A percentile compares a stretch with the other conserved stretches of the same genome.
Conservation (phyloP, 1,139 yeast genomes). For the Lodderomyces metapsilosis region DNA sequence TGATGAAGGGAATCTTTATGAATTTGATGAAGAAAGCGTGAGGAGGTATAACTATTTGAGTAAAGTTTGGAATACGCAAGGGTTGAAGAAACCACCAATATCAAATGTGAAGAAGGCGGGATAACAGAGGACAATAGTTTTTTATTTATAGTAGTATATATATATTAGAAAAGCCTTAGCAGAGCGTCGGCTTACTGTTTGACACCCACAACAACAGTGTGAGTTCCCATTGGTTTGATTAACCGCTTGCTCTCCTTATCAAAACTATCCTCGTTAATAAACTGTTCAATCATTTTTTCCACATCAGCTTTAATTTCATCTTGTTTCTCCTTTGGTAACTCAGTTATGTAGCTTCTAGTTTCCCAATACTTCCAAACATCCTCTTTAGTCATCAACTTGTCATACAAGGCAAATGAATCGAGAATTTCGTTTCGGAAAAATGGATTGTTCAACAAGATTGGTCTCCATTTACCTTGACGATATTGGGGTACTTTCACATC, state of each 20-base stretch:
- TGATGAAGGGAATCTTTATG: conserved; percentile 27
- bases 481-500: conserved; percentile 58
- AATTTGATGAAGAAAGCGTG: conserved; percentile 19
- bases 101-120: neutral
- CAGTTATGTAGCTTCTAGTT: conserved; percentile 58
- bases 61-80: conserved; percentile 40
- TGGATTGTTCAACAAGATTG: conserved; percentile 28
- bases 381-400: conserved; percentile 27
- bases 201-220: conserved; percentile 21
- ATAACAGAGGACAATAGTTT: neutral
- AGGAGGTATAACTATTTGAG: conserved; percentile 30
- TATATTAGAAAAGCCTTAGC: neutral
- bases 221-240: conserved; percentile 28
- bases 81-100: conserved; percentile 8
- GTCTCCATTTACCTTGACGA: conserved; percentile 50
- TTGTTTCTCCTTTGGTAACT: conserved; percentile 38
- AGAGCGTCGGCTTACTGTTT: conserved; percentile 11
- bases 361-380: conserved; percentile 53
- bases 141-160: neutral
- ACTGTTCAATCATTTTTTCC: conserved; percentile 20
- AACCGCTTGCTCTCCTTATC: conserved; percentile 15
- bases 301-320: conserved; percentile 27
- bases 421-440: conserved; percentile 27
- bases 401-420: conserved; percentile 32
- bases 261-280: conserved; percentile 20